phyloP scores from a whole-genome alignment of 805 yeast species.

The Myxozyma geophila region DNA sequence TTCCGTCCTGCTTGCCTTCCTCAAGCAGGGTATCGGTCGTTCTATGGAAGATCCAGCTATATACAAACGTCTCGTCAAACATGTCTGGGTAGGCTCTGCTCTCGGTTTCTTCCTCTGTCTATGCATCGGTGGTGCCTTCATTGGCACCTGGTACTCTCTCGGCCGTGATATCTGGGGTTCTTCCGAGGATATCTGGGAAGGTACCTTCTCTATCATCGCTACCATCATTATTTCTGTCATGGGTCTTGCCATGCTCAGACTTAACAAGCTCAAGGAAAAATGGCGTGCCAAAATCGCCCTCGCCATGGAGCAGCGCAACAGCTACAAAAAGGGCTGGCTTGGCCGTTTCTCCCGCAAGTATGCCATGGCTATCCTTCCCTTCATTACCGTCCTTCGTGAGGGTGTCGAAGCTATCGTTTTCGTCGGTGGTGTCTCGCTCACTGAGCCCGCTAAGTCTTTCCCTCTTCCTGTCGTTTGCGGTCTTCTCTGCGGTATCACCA shows the following conservation, averaged over 20 bases:
- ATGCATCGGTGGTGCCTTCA: conserved; percentile 86
- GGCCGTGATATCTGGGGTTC: conserved; percentile 81
- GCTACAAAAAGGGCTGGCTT: conserved; percentile 43
- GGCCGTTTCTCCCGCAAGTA: conserved; percentile 70
- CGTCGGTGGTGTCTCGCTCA: conserved; percentile 92
- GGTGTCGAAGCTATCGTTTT: conserved; percentile 96
- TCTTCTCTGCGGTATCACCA: conserved; percentile 71
- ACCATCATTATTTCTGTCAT: conserved; percentile 83
- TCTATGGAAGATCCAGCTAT: conserved; percentile 46
- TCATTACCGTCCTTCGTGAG: conserved; percentile 90
- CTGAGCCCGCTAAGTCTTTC: conserved; percentile 69
- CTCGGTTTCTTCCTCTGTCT: conserved; percentile 79
- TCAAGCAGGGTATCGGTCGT: conserved; percentile 82
- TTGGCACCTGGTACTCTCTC: conserved; percentile 86
- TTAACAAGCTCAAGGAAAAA: conserved; percentile 94
- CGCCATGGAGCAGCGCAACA: conserved; percentile 57
- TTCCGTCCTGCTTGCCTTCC: conserved; percentile 87
- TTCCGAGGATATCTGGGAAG: conserved; percentile 97
- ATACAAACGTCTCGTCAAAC: conserved; percentile 67
- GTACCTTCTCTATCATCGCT: conserved; percentile 89
- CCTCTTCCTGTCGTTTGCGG: conserved; percentile 94
- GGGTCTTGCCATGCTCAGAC: conserved; percentile 96
- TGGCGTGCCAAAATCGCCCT: conserved; percentile 95
- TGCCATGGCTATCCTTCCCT: conserved; percentile 87
- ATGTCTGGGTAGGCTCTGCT: conserved; percentile 84